Evolutionary conservation across 1,284 basidiomycete species (phyloP).

Genomic region (Meripilus lineatus): DNA sequence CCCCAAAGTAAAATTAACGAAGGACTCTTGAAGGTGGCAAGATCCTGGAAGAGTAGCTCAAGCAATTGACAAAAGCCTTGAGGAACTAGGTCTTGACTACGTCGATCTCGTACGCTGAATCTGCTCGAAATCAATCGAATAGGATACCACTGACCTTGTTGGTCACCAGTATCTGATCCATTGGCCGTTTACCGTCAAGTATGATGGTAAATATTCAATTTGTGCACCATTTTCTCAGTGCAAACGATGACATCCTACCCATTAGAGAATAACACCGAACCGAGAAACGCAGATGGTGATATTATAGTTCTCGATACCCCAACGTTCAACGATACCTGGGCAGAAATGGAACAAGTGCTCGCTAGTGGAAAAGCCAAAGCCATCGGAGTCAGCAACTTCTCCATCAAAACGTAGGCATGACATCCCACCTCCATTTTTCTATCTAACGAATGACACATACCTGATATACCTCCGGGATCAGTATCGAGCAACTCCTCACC

Average conservation of each 20-base stretch:
- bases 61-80: slow-evolving; percentile 27
- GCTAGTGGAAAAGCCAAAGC: slow-evolving; percentile 43
- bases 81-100: slow-evolving; percentile 26
- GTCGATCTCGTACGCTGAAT: slow-evolving; percentile 24
- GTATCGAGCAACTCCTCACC: slow-evolving; percentile 38
- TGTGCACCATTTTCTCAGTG: neutral
- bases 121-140: neutral
- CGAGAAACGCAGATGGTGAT: slow-evolving; percentile 18
- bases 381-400: slow-evolving; percentile 71
- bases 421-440: slow-evolving; percentile 26
- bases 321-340: slow-evolving; percentile 47
- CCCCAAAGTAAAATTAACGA: slow-evolving; percentile 30
- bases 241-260: neutral
- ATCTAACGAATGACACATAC: slow-evolving; percentile 40
- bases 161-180: slow-evolving; percentile 28
- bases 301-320: slow-evolving; percentile 36
- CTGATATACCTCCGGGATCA: slow-evolving; percentile 33
- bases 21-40: slow-evolving; percentile 16
- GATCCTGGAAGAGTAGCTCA: slow-evolving; percentile 22
- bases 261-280: slow-evolving; percentile 18
- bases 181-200: slow-evolving; percentile 26
- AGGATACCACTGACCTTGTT: slow-evolving; percentile 3
- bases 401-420: slow-evolving; percentile 47
- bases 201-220: slow-evolving; percentile 10
- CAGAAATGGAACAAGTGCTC: slow-evolving; percentile 51